These are phyloP conservation scores for Lachancea sp. DNA, from an alignment of 805 yeast species.

Conservation along the genomic window DNA sequence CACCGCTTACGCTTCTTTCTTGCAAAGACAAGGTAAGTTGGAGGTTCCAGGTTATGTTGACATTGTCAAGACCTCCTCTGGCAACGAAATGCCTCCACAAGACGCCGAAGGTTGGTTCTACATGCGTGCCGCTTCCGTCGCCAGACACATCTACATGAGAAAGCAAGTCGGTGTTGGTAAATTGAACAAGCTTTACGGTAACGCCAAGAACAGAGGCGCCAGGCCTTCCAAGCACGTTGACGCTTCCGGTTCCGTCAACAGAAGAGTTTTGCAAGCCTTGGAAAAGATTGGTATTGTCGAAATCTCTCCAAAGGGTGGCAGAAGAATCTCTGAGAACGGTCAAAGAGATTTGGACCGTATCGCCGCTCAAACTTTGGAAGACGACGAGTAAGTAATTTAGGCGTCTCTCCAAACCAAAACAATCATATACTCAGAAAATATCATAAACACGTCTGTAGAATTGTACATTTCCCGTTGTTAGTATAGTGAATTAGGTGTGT, in stretches of 20 bases:
- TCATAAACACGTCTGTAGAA: conserved; percentile 6
- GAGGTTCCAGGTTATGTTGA: conserved; percentile 99
- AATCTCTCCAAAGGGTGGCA: conserved; percentile 96
- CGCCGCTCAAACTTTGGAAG: conserved; percentile 97
- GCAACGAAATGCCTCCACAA: conserved; percentile 99
- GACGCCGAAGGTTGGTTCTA: conserved; percentile 99
- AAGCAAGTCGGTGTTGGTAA: conserved; percentile 99
- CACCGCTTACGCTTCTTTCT: conserved; percentile 98
- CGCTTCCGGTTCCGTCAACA: conserved; percentile 99
- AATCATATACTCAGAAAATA: conserved; percentile 3
- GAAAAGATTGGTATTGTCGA: conserved; percentile 98
- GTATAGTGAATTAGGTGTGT: no score
- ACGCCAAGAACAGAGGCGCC: conserved; percentile 97
- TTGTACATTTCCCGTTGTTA: conserved; percentile 17
- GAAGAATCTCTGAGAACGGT: conserved; percentile 98
- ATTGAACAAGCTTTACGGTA: conserved; percentile 98
- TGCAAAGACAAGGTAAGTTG: conserved; percentile 99
- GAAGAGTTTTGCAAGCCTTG: conserved; percentile 95
- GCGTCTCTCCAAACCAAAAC: neutral
- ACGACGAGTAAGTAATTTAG: conserved; percentile 49
- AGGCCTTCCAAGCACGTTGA: conserved; percentile 98
- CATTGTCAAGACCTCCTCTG: conserved; percentile 97
- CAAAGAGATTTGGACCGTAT: conserved; percentile 99
- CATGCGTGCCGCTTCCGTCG: conserved; percentile 99
- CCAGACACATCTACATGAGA: conserved; percentile 99